These are phyloP conservation scores for Cladosporium sp. DNA, from an alignment of 2,329 filamentous ascomycete species.

Conservation along the genomic window DNA sequence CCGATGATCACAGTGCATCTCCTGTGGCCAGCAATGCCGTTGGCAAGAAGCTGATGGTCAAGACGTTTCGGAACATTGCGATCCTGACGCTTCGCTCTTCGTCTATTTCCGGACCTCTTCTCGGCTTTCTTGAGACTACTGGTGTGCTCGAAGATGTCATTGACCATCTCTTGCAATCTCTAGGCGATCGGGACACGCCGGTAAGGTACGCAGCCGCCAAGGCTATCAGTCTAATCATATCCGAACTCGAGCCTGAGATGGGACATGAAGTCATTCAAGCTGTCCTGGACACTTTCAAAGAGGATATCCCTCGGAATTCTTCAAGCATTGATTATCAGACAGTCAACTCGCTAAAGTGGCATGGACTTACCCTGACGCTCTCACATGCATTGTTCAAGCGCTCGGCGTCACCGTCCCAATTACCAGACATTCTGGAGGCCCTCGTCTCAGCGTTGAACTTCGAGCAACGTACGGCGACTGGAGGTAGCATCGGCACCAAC, in stretches of 20 bases:
- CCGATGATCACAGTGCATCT: constrained; percentile 48
- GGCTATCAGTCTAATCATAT: constrained; percentile 77
- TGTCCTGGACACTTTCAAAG: constrained; percentile 64
- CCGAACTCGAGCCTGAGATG: constrained; percentile 75
- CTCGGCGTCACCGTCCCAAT: constrained; percentile 65
- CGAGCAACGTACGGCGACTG: constrained; percentile 79
- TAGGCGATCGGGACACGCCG: constrained; percentile 85
- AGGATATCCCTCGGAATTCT: constrained; percentile 53
- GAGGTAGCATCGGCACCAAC: constrained; percentile 80
- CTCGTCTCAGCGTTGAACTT: constrained; percentile 78
- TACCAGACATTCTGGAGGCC: constrained; percentile 70
- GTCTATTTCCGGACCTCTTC: constrained; percentile 20
- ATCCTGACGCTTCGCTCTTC: constrained; percentile 55
- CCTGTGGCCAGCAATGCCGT: constrained; percentile 68
- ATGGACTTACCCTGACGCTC: constrained; percentile 82
- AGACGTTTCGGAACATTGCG: constrained; percentile 72
- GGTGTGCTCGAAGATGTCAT: constrained; percentile 68
- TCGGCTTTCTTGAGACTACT: constrained; percentile 32
- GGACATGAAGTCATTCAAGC: constrained; percentile 82
- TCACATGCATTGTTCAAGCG: constrained; percentile 81
- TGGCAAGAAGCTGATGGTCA: constrained; percentile 76
- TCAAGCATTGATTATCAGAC: constrained; percentile 58
- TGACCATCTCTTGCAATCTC: constrained; percentile 69
- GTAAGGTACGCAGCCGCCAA: constrained; percentile 90
- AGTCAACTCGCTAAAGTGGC: constrained; percentile 82